phyloP scores from a whole-genome alignment of 176 grass and related monocot species.

The Alloteropsis semialata region DNA sequence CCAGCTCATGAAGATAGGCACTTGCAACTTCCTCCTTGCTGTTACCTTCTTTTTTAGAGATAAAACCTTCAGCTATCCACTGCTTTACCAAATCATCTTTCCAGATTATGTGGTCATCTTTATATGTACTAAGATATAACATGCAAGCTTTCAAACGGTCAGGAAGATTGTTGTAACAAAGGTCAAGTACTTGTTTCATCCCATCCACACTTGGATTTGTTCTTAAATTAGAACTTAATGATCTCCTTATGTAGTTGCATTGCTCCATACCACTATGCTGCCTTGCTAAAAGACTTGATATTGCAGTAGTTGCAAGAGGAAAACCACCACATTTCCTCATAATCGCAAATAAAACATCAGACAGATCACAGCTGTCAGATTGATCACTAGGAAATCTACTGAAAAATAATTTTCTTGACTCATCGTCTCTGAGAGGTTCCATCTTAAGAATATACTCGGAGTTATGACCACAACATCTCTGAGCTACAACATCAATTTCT shows the following conservation, averaged over 20 bases:
- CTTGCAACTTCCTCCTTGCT: not conserved
- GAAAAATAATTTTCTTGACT: not conserved
- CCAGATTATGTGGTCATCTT: not conserved
- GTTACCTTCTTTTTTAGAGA: not conserved
- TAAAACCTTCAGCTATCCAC: constrained; percentile 1
- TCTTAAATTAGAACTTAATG: not conserved
- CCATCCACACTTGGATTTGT: not conserved
- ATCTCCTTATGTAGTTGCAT: not conserved
- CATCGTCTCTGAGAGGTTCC: not conserved
- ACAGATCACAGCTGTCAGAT: not conserved
- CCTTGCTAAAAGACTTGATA: not conserved
- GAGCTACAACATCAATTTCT: not conserved
- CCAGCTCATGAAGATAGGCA: not conserved
- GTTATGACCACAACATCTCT: not conserved
- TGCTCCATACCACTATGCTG: not conserved
- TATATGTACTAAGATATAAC: not conserved
- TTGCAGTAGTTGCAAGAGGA: not conserved
- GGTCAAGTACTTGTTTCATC: not conserved
- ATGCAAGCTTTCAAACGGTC: not conserved
- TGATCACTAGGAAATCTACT: not conserved
- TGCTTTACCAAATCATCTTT: not conserved
- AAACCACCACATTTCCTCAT: constrained; percentile 10
- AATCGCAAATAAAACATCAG: not conserved
- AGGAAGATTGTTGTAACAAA: not conserved
- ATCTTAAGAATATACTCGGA: not conserved